phyloP scores from a whole-genome alignment of 345 rosid species.

The Rhodamnia argentea region DNA sequence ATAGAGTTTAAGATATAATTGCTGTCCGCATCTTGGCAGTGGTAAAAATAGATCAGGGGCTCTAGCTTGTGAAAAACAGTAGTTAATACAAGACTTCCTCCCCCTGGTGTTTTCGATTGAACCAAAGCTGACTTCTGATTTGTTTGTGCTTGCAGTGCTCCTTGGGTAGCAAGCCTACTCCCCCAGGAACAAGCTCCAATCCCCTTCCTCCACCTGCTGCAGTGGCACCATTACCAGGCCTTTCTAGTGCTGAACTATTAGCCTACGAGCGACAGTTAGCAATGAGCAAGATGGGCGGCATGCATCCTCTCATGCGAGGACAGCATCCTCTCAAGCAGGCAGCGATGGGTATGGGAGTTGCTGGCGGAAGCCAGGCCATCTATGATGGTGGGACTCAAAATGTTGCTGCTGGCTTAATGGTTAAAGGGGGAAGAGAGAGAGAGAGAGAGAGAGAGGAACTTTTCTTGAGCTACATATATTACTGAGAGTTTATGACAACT shows the following conservation, averaged over 20 bases:
- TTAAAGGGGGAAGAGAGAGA: too few relatives aligned
- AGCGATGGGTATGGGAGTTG: slow-evolving; percentile 63
- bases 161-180: slow-evolving; percentile 94
- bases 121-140: not conserved
- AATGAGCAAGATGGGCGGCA: slow-evolving; percentile 79
- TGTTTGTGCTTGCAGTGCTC: slow-evolving; percentile 48
- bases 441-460: too few relatives aligned
- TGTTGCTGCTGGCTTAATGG: slow-evolving; percentile 40
- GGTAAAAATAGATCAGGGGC: not conserved
- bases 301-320: slow-evolving; percentile 71
- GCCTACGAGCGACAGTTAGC: slow-evolving; percentile 66
- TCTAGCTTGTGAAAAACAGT: not conserved
- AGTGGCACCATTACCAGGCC: slow-evolving; percentile 52
- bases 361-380: slow-evolving; percentile 79
- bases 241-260: slow-evolving; percentile 59
- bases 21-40: not conserved
- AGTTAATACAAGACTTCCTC: not conserved
- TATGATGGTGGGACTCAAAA: slow-evolving; percentile 88
- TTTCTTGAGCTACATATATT: too few relatives aligned
- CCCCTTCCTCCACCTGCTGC: slow-evolving; percentile 89
- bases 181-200: slow-evolving; percentile 82
- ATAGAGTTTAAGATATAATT: not conserved
- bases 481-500: too few relatives aligned
- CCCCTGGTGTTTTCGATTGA: not conserved
- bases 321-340: slow-evolving; percentile 83